Evolutionary conservation across 441 rosid species (phyloP).

Genomic region (Biscutella auriculata): DNA sequence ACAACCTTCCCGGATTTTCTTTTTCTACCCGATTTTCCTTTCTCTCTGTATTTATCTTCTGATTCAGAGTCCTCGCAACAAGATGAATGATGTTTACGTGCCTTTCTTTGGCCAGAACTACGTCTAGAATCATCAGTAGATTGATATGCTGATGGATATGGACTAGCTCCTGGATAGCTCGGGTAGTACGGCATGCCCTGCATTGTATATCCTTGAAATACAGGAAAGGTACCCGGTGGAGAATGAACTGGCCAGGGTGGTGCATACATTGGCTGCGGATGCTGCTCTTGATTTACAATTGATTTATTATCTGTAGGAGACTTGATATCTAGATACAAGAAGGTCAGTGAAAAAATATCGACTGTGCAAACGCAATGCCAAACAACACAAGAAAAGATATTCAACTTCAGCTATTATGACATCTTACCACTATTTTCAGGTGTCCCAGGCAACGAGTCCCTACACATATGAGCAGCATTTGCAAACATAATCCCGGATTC

Average conservation of each 20-base stretch:
- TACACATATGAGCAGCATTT: constrained; percentile 35
- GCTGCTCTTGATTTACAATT: constrained; percentile 46
- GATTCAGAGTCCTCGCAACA: constrained; percentile 40
- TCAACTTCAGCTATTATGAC: neutral
- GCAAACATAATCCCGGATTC: constrained; percentile 59
- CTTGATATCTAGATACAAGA: constrained; percentile 44
- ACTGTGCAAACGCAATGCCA: neutral
- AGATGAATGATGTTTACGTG: constrained; percentile 50
- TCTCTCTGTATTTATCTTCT: constrained; percentile 41
- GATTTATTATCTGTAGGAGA: constrained; percentile 44
- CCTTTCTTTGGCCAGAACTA: constrained; percentile 41
- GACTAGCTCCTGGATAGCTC: constrained; percentile 51
- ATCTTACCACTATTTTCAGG: constrained; percentile 48
- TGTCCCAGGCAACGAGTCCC: constrained; percentile 34
- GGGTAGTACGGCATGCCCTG: constrained; percentile 77
- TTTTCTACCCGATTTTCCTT: constrained; percentile 45
- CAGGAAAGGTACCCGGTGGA: constrained; percentile 67
- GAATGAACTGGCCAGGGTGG: constrained; percentile 69
- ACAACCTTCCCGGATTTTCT: constrained; percentile 68
- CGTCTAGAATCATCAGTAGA: constrained; percentile 49
- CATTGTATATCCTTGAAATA: constrained; percentile 78
- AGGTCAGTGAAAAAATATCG: neutral
- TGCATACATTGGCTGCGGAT: constrained; percentile 61
- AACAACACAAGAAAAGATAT: neutral
- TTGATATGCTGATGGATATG: constrained; percentile 52